Percentiles rank a stretch among this genome's conserved stretches.
phyloP scores from a whole-genome alignment of 2,329 filamentous ascomycete genomes.

The Exophiala sideris region DNA sequence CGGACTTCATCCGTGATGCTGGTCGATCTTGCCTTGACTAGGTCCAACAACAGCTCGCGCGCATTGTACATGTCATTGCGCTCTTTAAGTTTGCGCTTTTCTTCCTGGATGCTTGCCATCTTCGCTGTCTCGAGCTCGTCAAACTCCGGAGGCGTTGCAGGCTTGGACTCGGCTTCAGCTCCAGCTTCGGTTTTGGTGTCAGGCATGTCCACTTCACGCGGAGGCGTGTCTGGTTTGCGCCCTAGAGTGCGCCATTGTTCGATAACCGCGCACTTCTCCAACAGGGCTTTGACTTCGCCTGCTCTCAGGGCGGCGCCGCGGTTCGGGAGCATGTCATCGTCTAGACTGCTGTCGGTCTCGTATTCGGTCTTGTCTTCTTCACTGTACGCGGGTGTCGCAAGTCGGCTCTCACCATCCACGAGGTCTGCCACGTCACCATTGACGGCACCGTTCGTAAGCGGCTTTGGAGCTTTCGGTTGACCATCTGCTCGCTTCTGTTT shows the following conservation, averaged over 20 bases:
- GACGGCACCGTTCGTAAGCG: slow-evolving; percentile 2
- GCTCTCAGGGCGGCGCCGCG: slow-evolving; percentile 24
- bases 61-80: slow-evolving; percentile 41
- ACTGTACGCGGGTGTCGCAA: slow-evolving; percentile 29
- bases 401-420: slow-evolving; percentile 24
- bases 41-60: slow-evolving; percentile 40
- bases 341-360: slow-evolving; percentile 31
- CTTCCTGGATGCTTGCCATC: slow-evolving; percentile 37
- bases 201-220: slow-evolving; percentile 24
- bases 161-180: slow-evolving; percentile 17
- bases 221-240: slow-evolving; percentile 29
- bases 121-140: slow-evolving; percentile 38
- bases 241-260: slow-evolving; percentile 24
- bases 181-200: background rate
- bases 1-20: slow-evolving; percentile 43
- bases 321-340: slow-evolving; percentile 30
- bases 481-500: slow-evolving; percentile 14
- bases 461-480: slow-evolving; percentile 7
- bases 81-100: slow-evolving; percentile 32
- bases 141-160: slow-evolving; percentile 29
- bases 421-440: slow-evolving; percentile 12
- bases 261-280: slow-evolving; percentile 23
- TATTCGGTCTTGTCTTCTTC: slow-evolving; percentile 31
- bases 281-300: slow-evolving; percentile 27
- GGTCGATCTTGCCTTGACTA: slow-evolving; percentile 43